Evolutionary conservation across 257 asterid genomes (phyloP).

Genomic region (Salvia hispanica): DNA sequence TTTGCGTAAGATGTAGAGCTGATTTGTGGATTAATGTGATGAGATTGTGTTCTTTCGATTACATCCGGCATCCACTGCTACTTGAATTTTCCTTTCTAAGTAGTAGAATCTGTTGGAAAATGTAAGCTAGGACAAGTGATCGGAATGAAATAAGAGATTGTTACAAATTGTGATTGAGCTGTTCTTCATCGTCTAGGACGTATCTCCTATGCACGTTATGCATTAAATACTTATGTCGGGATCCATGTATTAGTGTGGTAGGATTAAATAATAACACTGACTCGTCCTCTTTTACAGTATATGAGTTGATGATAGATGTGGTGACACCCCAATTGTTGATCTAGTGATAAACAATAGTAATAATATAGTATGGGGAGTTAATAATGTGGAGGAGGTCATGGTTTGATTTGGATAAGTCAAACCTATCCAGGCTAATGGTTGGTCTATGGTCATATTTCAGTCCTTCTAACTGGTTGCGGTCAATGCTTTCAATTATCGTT

Average conservation of each 20-base stretch:
- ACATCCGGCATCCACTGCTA: not conserved
- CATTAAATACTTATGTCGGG: not conserved
- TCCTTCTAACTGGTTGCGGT: not conserved
- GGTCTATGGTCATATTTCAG: not conserved
- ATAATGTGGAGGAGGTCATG: not conserved
- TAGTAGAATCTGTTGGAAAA: not conserved
- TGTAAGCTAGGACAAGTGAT: slow-evolving; percentile 13
- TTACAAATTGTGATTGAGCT: not conserved
- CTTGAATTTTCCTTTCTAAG: not conserved
- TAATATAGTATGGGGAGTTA: not conserved
- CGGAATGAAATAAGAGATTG: not conserved
- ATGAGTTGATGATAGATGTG: slow-evolving; percentile 4
- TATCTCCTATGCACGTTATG: not conserved
- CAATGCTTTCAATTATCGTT: not conserved
- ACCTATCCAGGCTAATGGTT: not conserved
- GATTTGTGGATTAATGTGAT: not conserved
- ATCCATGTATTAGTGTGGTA: not conserved
- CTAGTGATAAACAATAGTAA: not conserved
- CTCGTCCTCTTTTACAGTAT: not conserved
- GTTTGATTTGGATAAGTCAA: not conserved
- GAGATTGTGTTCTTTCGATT: not conserved
- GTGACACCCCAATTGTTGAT: slow-evolving; percentile 3
- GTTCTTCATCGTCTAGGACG: not conserved
- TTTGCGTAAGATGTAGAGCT: not conserved
- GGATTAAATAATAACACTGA: not conserved